phyloP scores from a whole-genome alignment of 176 grass and related monocot species.

The Oryza rufipogon region DNA sequence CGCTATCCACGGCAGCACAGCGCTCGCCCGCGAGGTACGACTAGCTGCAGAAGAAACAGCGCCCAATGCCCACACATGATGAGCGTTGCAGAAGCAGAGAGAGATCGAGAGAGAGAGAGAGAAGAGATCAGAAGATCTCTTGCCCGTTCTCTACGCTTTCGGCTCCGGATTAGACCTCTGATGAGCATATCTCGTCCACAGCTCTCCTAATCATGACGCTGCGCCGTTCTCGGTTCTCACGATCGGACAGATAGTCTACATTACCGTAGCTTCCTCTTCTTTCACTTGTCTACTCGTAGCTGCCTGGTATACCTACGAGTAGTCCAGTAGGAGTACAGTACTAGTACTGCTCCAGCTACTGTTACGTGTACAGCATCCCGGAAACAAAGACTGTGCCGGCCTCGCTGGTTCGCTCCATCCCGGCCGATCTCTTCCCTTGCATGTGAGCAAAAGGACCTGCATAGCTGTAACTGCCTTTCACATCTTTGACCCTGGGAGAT shows the following conservation, averaged over 20 bases:
- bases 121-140: conserved; percentile 33
- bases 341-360: background rate
- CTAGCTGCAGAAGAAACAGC: conserved; percentile 45
- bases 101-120: background rate
- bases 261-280: background rate
- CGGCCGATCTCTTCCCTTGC: background rate
- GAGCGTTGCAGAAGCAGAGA: conserved; percentile 4
- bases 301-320: background rate
- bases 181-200: conserved; percentile 23
- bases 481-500: conserved; percentile 44
- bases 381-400: conserved; percentile 18
- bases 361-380: conserved; percentile 23
- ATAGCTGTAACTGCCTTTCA: conserved; percentile 42
- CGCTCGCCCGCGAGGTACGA: background rate
- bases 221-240: conserved; percentile 40
- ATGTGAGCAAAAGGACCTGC: conserved; percentile 11
- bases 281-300: conserved; percentile 2
- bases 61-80: conserved; percentile 37
- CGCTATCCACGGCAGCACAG: background rate
- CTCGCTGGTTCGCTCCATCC: background rate
- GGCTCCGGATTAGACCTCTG: conserved; percentile 49
- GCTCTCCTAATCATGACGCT: conserved; percentile 47
- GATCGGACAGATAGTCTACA: background rate
- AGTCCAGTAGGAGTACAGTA: background rate
- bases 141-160: conserved; percentile 54